Evolutionary conservation across 2,329 filamentous ascomycete genomes (phyloP).

Genomic region (Calonectria ilicicola): DNA sequence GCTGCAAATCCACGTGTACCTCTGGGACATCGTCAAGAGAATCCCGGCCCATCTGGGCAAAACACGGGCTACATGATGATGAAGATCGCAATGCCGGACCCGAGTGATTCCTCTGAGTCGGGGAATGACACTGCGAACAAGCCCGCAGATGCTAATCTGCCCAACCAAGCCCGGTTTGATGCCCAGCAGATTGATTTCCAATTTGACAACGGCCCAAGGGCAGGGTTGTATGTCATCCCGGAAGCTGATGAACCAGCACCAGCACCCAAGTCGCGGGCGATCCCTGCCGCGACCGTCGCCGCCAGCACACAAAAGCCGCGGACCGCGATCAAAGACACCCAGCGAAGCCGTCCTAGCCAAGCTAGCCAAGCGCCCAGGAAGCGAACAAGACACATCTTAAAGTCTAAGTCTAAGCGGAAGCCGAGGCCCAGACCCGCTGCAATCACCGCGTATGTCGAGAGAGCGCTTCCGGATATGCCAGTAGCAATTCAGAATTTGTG

Average conservation of each 20-base stretch:
- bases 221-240: neutral
- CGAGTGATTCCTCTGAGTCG: neutral
- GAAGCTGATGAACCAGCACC: neutral
- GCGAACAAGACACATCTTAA: neutral
- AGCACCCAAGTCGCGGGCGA: neutral
- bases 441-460: constrained; percentile 3
- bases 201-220: neutral
- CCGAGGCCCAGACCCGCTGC: neutral
- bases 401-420: neutral
- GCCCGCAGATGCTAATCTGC: no score
- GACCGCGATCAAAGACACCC: neutral
- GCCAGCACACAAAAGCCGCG: neutral
- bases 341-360: neutral
- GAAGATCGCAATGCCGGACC: neutral
- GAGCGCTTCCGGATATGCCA: constrained; percentile 30
- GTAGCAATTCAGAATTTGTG: constrained; percentile 37
- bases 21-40: neutral
- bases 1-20: neutral
- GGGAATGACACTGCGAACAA: neutral
- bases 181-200: neutral
- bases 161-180: neutral
- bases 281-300: neutral
- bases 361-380: neutral
- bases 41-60: neutral
- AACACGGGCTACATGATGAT: neutral